Evolutionary conservation across 108 stramenopile species (phyloP), one percentile per base, ranked within the genome.

Genomic region (Poteriospumella lacustris): DNA sequence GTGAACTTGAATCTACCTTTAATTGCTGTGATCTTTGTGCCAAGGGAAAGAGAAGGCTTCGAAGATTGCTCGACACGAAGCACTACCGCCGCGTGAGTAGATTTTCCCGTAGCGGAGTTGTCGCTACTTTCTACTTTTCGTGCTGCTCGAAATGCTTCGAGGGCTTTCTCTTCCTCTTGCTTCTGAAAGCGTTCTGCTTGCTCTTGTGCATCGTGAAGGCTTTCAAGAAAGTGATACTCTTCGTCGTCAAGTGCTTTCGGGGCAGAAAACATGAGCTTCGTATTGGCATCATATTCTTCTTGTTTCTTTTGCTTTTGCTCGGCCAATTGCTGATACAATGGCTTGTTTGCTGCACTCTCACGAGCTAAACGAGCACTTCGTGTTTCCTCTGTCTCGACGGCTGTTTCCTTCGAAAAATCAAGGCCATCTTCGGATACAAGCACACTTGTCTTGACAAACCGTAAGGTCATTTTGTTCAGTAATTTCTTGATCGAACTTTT

Each of bases 271-370:
- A 78, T 78, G 31, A 68, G 68, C 38, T 78, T 78, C 28, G 64
- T 78, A 41, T 39, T 39, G 0, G 64, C 78, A 68, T 78, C 78
- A 68, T 69, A 78, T 69, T 78, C 78, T 1, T 28, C 78, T 69
- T 78, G 60, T 69, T 78, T 78, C 44, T 78, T 78, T n/a, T 78
- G 34, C 33, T 68, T 69, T 78, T 78, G 78, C 44, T 78, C 78
- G 19, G 60, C 78, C 34, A 78, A 43, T 68, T 78, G 78, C 44
- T 78, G 31, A 62, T 28, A 78, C 5, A 73, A 24, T 52, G 70
- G 70, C 5, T 38, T 5, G 33, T 44, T 3, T 9, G 40, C 42
- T 15, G 70, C 70, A 9, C 41, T n/a, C 9, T 42, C 41, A 42
- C 31, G 31, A 12, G 36, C 70, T 42, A 73, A 28, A 52, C 41